Evolutionary conservation across 768 basidiomycete species (phyloP).

Genomic region (Tricholoma saponaceum): DNA sequence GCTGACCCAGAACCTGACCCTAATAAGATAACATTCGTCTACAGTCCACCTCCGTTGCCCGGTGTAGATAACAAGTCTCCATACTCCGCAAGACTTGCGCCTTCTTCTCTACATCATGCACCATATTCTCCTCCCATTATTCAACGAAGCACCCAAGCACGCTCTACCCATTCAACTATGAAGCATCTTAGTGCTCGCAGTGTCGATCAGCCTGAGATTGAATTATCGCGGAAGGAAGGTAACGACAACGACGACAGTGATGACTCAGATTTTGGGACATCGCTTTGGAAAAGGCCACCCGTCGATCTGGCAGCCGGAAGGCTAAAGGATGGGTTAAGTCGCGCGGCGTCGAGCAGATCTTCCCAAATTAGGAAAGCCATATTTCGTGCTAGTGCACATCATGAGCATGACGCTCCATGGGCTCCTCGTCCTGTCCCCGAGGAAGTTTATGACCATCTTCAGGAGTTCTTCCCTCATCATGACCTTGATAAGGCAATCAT

Average conservation of each 20-base stretch:
- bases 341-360: neutral
- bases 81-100: conserved; percentile 15
- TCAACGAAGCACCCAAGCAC: neutral
- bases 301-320: conserved; percentile 11
- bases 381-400: conserved; percentile 4
- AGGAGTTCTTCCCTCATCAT: conserved; percentile 84
- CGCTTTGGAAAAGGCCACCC: conserved; percentile 30
- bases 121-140: neutral
- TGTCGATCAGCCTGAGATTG: neutral
- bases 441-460: conserved; percentile 75
- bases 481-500: conserved; percentile 85
- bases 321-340: neutral
- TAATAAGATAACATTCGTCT: conserved; percentile 8
- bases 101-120: conserved; percentile 1
- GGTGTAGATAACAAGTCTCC: conserved; percentile 5
- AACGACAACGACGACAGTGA: conserved; percentile 11
- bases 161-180: neutral
- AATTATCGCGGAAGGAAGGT: neutral
- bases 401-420: conserved; percentile 23
- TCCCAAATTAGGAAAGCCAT: conserved; percentile 4
- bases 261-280: conserved; percentile 11
- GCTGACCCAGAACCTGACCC: conserved; percentile 24
- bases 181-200: neutral
- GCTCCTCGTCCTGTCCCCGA: conserved; percentile 63
- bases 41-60: conserved; percentile 18